Evolutionary conservation across 495 filamentous ascomycete species (phyloP).

Genomic region (Emericellopsis terricola): DNA sequence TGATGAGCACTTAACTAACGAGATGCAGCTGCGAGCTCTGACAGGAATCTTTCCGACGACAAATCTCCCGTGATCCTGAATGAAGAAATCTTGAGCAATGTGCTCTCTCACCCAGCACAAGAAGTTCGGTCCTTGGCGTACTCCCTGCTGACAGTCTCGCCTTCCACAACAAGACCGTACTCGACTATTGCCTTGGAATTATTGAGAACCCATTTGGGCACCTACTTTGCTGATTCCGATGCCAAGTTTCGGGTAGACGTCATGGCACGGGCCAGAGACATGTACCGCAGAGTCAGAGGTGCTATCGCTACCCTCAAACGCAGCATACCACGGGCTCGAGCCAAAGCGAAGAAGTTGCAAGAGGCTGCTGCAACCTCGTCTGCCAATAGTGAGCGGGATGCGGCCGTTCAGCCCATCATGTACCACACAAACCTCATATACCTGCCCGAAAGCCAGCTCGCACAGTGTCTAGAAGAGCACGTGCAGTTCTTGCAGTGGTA

Average conservation of each 20-base stretch:
- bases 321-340: constrained; percentile 9
- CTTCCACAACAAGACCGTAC: constrained; percentile 52
- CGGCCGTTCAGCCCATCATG: background rate
- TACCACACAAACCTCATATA: constrained; percentile 3
- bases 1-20: constrained; percentile 1
- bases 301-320: constrained; percentile 24
- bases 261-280: constrained; percentile 42
- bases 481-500: constrained; percentile 51
- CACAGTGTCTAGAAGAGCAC: constrained; percentile 21
- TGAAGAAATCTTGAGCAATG: constrained; percentile 21
- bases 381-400: background rate
- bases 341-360: background rate
- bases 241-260: constrained; percentile 65
- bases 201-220: constrained; percentile 40
- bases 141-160: constrained; percentile 52
- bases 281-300: constrained; percentile 46
- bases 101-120: constrained; percentile 44
- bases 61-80: constrained; percentile 15
- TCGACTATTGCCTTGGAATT: constrained; percentile 35
- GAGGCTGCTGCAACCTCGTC: background rate
- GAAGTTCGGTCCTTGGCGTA: constrained; percentile 56
- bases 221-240: constrained; percentile 67
- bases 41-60: constrained; percentile 1
- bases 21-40: constrained; percentile 5
- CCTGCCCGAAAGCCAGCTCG: constrained; percentile 3